Evolutionary conservation across 2,329 filamentous ascomycete species (phyloP), one percentile per base, ranked within the genome.

Genomic region (Samsoniella hepiali): DNA sequence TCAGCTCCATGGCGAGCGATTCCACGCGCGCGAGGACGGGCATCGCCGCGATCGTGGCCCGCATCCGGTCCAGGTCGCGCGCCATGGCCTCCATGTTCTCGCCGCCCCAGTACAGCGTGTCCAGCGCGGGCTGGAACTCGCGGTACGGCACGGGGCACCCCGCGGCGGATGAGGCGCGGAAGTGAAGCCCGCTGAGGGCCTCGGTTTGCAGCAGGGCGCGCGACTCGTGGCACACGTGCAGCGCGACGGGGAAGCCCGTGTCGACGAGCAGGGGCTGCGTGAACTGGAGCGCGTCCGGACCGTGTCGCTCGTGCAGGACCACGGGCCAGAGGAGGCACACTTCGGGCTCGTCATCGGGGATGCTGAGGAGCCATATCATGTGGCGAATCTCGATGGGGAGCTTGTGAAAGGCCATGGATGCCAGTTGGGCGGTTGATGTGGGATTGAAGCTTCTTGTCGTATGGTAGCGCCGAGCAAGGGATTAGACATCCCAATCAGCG

Each of bases 201-300:
- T 44, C 4, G 55, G 10, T n/a, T 3, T 17, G 55, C n/a, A 34
- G 7, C 22, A 34, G 5, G 29, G 27, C 55, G 27, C 55, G 55
- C 38, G 55, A 58, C 42, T 58, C 55, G n/a, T 22, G 55, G 42
- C 55, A 58, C 2, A 45, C 38, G 55, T 58, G 55, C 55, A 58
- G 17, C 22, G 55, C 55, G 55, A 32, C 42, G 29, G 55, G 55
- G 11, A 40, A 58, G n/a, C 27, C 38, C 13, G 27, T 45, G 55
- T 58, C 40, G 22, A 58, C 55, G 38, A 47, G 11, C 9, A 58
- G 15, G 3, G 55, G 55, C 29, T 32, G 38, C 7, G 49, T 11
- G 31, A 11, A 15, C n/a, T 42, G 34, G 32, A 32, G n/a, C 51
- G 31, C 49, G 49, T 32, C 29, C 10, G 10, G 22, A 7, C 36